Evolutionary conservation across 495 filamentous ascomycete genomes (phyloP).

Genomic region (Tuber umbilicatum): DNA sequence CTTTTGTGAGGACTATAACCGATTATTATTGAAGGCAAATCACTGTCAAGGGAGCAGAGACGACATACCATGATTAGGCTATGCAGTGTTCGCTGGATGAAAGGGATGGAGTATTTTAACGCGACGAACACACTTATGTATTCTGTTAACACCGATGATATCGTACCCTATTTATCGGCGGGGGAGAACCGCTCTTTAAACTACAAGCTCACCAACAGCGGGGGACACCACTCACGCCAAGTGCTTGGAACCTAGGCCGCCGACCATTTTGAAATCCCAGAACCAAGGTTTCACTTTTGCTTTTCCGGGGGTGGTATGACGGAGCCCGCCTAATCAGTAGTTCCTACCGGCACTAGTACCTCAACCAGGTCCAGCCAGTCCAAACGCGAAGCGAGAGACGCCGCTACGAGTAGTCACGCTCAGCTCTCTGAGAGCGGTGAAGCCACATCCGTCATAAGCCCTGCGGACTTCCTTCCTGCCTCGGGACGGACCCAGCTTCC

Average conservation of each 20-base stretch:
- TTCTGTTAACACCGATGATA: not conserved
- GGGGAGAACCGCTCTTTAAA: not conserved
- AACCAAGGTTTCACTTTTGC: not conserved
- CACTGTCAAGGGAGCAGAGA: not conserved
- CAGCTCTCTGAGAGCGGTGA: not conserved
- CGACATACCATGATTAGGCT: not conserved
- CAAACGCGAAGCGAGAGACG: not conserved
- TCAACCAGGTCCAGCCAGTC: not conserved
- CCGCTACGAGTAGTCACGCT: not conserved
- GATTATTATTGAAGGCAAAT: not conserved
- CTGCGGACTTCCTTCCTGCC: not conserved
- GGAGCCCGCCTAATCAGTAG: not conserved
- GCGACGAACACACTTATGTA: not conserved
- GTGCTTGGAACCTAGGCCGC: not conserved
- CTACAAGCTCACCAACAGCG: not conserved
- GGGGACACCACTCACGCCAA: not conserved
- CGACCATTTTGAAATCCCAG: not conserved
- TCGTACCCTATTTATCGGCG: not conserved
- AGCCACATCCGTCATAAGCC: not conserved
- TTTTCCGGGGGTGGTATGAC: not conserved
- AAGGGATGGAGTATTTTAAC: not conserved
- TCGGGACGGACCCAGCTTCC: not conserved
- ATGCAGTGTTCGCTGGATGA: not conserved
- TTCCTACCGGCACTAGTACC: not conserved
- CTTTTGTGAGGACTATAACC: not conserved